Evolutionary conservation across 345 rosid genomes (phyloP), one percentile per base, ranked within the genome.

Genomic region (Euphorbia lathyris): DNA sequence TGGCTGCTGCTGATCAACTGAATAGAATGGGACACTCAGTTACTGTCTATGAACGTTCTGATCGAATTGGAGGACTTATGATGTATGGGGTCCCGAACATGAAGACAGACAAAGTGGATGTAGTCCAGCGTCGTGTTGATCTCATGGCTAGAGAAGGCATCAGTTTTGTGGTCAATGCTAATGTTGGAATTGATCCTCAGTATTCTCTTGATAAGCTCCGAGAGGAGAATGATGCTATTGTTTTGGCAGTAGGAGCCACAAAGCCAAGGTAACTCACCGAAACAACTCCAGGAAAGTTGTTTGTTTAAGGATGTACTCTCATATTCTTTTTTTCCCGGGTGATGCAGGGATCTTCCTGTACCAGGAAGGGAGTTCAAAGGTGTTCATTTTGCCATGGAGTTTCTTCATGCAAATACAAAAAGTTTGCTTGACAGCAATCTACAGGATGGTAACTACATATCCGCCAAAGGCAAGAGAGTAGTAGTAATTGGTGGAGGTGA

Each of bases 71-170:
- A 61, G 99, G 99, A 65, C 96, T 96, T 40, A 96, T 96, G 99
- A 92, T 96, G 99, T 96, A 96, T 76, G 99, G 99, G 56, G 99
- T 96, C 63, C 99, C 99, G 40, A 96, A 96, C 89, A 96, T 96
- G 99, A 96, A 96, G 81, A 19, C 99, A 58, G 99, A 89, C 86
- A 96, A 96, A 82, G 68, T 90, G 36, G 91, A 87, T 81, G 80
- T 96, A 14, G 95, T 96, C 75, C 98, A 96, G 68, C 86, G 99
- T 17, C 91, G 99, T 59, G 98, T 92, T 70, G 76, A 89, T 78
- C 93, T 96, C 64, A 92, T 96, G 98, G 83, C 95, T 25, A 71
- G 80, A 58, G 99, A 96, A 83, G 99, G 98, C 52, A 78, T 92
- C 63, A 76, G 85, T 63, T 92, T 96, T 80, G 96, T 90, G 45